Evolutionary conservation across 768 basidiomycete genomes (phyloP), one percentile per base, ranked within the genome.

Genomic region (Gelatoporia subvermispora): DNA sequence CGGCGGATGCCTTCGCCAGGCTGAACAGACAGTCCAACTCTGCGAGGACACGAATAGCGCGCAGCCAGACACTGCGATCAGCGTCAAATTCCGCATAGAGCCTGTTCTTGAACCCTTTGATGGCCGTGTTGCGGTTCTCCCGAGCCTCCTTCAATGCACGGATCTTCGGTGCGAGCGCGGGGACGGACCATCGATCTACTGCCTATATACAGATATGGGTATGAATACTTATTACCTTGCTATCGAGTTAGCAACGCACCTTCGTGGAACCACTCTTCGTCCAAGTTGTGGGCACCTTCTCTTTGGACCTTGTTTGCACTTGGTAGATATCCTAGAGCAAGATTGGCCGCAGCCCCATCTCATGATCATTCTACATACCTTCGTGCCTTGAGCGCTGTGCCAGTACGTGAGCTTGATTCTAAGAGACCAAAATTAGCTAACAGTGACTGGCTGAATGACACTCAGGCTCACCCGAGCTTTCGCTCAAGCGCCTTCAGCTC

Each of bases 1-100:
- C 88, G n/a, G 69, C 65, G 1, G 93, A 96, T 1, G 92, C 78
- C 65, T 91, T 94, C 4, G 95, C 88, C 41, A 98, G 69, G 56
- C 90, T 91, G 64, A 95, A 82, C 18, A 99, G 70, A 65, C 96
- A 99, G 65, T 99, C 96, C n/a, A 99, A 74, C 68, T 99, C 94
- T 7, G 96, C 87, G 43, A 95, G 77, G 15, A 91, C 83, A 34
- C 90, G 81, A 53, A 93, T 76, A 10, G 85, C 81, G n/a, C 84
- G 80, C 60, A 93, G 67, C 90, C 91, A 95, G 15, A 85, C 68
- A 13, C 78, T 73, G 38, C 89, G 82, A 60, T 94, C 89, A 3
- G 75, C 67, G 62, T 92, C 89, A 58, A 94, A 93, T 66, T 92
- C 88, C 23, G 72, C 77, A 57, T 76, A 95, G 16, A 94, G 70